Percentiles rank a stretch among this genome's conserved stretches.
Evolutionary conservation across 1,284 basidiomycete species (phyloP).

Genomic region (Heterobasidion occidentale): DNA sequence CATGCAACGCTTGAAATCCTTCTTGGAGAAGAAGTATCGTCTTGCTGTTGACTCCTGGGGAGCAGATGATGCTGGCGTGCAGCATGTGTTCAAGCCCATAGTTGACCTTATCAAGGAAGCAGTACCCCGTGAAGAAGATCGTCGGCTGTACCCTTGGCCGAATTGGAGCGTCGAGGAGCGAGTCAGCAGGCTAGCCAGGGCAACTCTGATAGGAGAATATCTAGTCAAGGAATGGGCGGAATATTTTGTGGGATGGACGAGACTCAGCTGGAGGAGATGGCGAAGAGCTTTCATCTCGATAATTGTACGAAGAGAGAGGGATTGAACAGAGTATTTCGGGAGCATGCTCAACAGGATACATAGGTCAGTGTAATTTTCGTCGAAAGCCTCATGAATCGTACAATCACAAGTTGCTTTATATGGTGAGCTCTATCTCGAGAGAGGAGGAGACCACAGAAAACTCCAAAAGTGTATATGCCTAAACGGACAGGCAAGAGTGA

Average conservation of each 20-base stretch:
- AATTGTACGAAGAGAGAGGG: slow-evolving; percentile 43
- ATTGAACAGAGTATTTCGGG: slow-evolving; percentile 39
- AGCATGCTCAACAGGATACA: slow-evolving; percentile 17
- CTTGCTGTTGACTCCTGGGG: slow-evolving; percentile 65
- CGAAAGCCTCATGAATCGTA: too few relatives aligned
- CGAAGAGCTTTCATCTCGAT: slow-evolving; percentile 53
- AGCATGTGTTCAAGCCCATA: slow-evolving; percentile 47
- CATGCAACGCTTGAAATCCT: slow-evolving; percentile 52
- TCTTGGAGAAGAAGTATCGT: slow-evolving; percentile 56
- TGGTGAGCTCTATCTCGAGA: too few relatives aligned
- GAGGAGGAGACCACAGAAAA: too few relatives aligned
- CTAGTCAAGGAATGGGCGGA: slow-evolving; percentile 60
- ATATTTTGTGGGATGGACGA: slow-evolving; percentile 47
- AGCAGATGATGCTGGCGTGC: slow-evolving; percentile 39
- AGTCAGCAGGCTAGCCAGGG: slow-evolving; percentile 46
- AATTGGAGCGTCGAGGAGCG: slow-evolving; percentile 39
- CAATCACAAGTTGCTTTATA: too few relatives aligned
- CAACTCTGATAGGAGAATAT: slow-evolving; percentile 58
- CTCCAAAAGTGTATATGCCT: too few relatives aligned
- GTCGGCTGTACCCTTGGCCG: slow-evolving; percentile 41
- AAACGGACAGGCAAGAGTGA: too few relatives aligned
- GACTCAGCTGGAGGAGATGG: slow-evolving; percentile 51
- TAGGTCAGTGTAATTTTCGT: too few relatives aligned
- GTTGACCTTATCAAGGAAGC: slow-evolving; percentile 43
- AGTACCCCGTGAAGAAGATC: slow-evolving; percentile 30